Conservation (phyloP, 192 early-diverging fungal genomes). For the Linnemannia zychae region DNA sequence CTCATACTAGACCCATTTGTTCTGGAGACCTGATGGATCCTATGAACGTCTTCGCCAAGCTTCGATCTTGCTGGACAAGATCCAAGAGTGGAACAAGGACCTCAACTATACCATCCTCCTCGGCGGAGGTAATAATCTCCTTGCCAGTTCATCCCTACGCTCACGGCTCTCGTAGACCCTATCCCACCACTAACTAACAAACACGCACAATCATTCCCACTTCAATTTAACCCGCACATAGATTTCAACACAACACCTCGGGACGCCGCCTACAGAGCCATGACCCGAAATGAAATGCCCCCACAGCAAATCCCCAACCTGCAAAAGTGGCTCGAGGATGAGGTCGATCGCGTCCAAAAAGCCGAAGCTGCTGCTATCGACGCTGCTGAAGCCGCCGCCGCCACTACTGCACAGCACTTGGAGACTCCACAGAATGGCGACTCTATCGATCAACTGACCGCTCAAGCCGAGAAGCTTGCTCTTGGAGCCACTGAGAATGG, state of each 20-base stretch:
- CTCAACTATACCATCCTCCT: slow-evolving; percentile 42
- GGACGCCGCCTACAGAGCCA: slow-evolving; percentile 68
- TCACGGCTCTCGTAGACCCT: slow-evolving; percentile 9
- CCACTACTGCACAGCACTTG: background rate
- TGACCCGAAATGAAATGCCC: slow-evolving; percentile 63
- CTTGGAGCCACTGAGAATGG: background rate
- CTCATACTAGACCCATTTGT: slow-evolving; percentile 44
- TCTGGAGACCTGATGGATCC: slow-evolving; percentile 56
- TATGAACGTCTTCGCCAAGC: slow-evolving; percentile 56
- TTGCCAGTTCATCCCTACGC: background rate
- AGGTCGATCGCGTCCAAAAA: slow-evolving; percentile 40
- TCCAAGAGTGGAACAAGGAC: slow-evolving; percentile 45
- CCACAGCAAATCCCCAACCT: slow-evolving; percentile 50
- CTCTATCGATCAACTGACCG: slow-evolving; percentile 17
- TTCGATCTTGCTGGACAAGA: slow-evolving; percentile 40
- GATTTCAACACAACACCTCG: slow-evolving; percentile 74
- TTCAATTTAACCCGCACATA: slow-evolving; percentile 26
- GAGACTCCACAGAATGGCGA: background rate
- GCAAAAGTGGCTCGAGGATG: slow-evolving; percentile 33
- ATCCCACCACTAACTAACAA: too few relatives aligned
- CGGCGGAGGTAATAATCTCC: slow-evolving; percentile 41
- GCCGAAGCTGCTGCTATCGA: background rate
- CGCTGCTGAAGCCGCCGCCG: background rate
- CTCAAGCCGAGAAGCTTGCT: slow-evolving; percentile 20
- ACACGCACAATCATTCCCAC: too few relatives aligned